Conservation (phyloP, 169 alveolate species). For the Perkinsus chesapeaki region DNA sequence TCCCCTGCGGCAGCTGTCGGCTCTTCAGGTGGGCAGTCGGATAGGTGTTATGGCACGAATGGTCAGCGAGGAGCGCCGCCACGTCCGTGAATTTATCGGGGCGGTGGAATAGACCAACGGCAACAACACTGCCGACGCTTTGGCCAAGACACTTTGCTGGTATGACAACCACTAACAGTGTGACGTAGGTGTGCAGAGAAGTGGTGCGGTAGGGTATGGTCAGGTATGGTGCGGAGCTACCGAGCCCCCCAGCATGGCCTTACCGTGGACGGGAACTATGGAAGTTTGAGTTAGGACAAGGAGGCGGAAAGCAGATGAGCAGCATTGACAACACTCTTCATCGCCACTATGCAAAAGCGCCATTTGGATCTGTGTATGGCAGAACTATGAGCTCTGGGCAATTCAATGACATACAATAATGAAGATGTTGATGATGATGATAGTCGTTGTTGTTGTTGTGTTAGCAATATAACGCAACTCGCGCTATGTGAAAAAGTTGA, state of each 20-base stretch:
- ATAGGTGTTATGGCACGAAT: too few relatives aligned
- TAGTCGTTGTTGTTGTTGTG: not conserved
- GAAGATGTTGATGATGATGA: not conserved
- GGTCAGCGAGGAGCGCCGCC: not conserved
- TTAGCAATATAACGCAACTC: not conserved
- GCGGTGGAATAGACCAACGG: not conserved
- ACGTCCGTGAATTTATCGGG: not conserved
- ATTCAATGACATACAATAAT: not conserved
- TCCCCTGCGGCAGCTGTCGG: too few relatives aligned
- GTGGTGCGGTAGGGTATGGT: not conserved
- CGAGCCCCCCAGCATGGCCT: not conserved
- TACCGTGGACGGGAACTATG: not conserved
- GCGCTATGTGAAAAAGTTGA: too few relatives aligned
- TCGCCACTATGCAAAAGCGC: not conserved
- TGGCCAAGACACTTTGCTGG: not conserved
- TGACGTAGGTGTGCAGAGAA: not conserved
- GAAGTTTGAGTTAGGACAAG: not conserved
- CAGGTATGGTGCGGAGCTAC: not conserved
- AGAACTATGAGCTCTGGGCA: not conserved
- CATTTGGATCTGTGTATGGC: not conserved
- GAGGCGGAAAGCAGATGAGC: not conserved
- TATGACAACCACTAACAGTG: not conserved
- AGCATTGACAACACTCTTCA: not conserved
- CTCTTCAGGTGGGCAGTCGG: too few relatives aligned
- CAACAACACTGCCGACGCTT: not conserved